A percentile compares a stretch with the other conserved stretches of the same genome.
These are phyloP conservation scores for Cadophora sp. DNA, from an alignment of 2,329 filamentous ascomycete genomes.

Conservation along the genomic window DNA sequence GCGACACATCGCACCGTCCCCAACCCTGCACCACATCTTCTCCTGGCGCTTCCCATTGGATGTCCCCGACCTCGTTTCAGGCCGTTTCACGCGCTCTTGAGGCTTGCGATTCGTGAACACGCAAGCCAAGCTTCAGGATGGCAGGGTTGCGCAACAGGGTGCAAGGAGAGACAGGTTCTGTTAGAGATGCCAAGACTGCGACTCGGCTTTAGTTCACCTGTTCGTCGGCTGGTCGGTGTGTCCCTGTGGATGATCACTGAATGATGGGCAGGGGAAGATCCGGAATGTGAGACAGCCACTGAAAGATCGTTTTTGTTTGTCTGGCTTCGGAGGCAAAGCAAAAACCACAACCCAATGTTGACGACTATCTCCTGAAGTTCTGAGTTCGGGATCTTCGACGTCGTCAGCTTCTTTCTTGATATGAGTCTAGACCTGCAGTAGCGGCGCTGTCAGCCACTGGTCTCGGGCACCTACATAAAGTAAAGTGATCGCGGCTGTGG, in stretches of 20 bases:
- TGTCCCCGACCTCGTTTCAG: slow-evolving; percentile 12
- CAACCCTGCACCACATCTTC: slow-evolving; percentile 14
- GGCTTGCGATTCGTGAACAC: slow-evolving; percentile 9
- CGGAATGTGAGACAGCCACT: neutral
- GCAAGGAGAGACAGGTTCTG: slow-evolving; percentile 12
- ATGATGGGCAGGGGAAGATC: neutral
- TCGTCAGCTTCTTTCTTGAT: neutral
- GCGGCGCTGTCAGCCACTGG: slow-evolving; percentile 3
- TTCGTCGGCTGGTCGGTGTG: neutral
- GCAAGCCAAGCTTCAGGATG: slow-evolving; percentile 10
- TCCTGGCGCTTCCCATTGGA: slow-evolving; percentile 7
- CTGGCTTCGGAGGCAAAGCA: neutral
- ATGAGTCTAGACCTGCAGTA: neutral
- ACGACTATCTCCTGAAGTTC: neutral
- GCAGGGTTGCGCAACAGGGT: neutral
- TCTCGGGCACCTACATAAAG: neutral
- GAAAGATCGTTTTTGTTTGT: no score
- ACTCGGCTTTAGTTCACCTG: slow-evolving; percentile 13
- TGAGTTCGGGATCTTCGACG: neutral
- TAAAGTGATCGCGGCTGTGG: slow-evolving; percentile 11
- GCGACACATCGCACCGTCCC: neutral
- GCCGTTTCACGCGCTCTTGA: slow-evolving; percentile 6
- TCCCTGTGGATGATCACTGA: neutral
- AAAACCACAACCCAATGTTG: neutral
- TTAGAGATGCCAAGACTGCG: slow-evolving; percentile 17